Evolutionary conservation across 192 early-diverging fungal genomes (phyloP), one percentile per base, ranked within the genome.

Genomic region (Coemansia sp.): DNA sequence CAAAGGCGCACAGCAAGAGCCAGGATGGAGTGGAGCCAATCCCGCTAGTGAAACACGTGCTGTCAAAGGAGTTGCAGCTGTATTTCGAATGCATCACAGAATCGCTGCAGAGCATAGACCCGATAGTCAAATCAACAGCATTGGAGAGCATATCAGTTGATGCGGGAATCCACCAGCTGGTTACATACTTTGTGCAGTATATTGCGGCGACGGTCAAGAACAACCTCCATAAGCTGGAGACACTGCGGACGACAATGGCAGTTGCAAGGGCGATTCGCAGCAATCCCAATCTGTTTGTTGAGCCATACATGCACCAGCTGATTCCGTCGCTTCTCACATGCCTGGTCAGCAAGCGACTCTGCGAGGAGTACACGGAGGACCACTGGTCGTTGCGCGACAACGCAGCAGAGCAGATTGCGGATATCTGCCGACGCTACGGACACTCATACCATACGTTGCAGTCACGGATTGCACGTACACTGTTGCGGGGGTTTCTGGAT

Each of bases 271-370:
- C 93, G 1, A 67, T 99, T 16, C 80, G 98, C 21, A 85, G 88
- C 49, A 99, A 98, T 80, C 86, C 90, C 21, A 90, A 94, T 68
- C 68, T 98, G 7, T 94, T 93, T 85, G 79, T 96, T 6, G 98
- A 99, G 68, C 95, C 98, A 56, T 95, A 98, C 47, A 66, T 99
- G 43, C 96, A 99, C 76, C 95, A 98, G 87, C 82, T 99, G 9
- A 91, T 99, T 48, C 96, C 97, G 12, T 87, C 90, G 6, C 88
- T 99, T 41, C 77, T 99, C 49, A 95, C 98, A 13, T 98, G 95
- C 67, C 79, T 98, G 32, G 94, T 99, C 8, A 90, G 90, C 65
- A 94, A 93, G 65, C 76, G 88, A 37, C 78, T 99, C 26, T 90
- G 91, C 37, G 87, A 89, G 52, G 72, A 69, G 52, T 85, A 88